Evolutionary conservation across 1,284 basidiomycete species (phyloP).

Genomic region (Ceratobasidium sp.): DNA sequence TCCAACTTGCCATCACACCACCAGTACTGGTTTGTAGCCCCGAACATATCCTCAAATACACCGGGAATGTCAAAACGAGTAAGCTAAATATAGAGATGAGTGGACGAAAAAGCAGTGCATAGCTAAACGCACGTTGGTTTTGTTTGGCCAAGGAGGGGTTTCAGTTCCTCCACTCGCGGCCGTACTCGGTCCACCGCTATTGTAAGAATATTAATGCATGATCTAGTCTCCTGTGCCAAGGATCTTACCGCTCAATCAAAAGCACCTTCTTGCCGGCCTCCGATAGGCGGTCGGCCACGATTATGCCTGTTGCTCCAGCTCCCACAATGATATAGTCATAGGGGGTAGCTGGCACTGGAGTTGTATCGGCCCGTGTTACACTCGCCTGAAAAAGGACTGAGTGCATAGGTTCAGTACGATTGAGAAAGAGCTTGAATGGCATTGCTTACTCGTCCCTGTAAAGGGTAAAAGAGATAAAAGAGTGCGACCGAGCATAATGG

Average conservation of each 20-base stretch:
- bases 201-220: background rate
- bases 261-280: constrained; percentile 49
- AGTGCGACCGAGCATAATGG: background rate
- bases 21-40: constrained; percentile 65
- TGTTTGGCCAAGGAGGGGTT: constrained; percentile 67
- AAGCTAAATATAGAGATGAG: constrained; percentile 25
- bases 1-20: constrained; percentile 68
- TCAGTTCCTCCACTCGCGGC: constrained; percentile 72
- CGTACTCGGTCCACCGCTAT: constrained; percentile 71
- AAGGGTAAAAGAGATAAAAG: constrained; percentile 2
- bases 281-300: constrained; percentile 46
- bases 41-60: constrained; percentile 74
- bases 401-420: background rate
- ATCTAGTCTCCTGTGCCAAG: background rate
- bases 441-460: background rate
- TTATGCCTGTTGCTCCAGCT: constrained; percentile 46
- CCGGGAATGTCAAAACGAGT: constrained; percentile 60
- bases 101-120: background rate
- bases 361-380: too few species aligned
- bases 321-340: constrained; percentile 48
- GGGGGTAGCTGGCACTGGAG: too few species aligned
- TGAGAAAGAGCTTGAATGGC: too few species aligned
- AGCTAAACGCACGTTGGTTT: constrained; percentile 62
- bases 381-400: background rate
- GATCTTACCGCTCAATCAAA: constrained; percentile 45